These are phyloP conservation scores for Tuber brumale DNA, from an alignment of 495 filamentous ascomycete species.

Conservation along the genomic window DNA sequence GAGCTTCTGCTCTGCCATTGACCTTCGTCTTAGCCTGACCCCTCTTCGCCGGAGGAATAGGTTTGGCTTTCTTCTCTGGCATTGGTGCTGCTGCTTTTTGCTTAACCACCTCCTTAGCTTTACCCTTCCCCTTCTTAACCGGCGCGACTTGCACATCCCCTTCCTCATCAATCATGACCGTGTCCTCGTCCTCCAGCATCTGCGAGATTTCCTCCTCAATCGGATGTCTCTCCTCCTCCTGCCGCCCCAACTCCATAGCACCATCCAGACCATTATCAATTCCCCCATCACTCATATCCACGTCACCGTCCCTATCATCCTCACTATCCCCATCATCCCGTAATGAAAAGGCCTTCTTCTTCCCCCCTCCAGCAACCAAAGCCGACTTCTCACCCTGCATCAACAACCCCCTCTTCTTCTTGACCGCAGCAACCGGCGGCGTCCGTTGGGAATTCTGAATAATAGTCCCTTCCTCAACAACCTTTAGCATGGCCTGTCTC, in stretches of 20 bases:
- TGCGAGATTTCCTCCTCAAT: constrained; percentile 18
- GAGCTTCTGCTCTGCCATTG: neutral
- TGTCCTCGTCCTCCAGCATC: constrained; percentile 36
- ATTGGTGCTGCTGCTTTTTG: constrained; percentile 23
- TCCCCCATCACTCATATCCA: constrained; percentile 33
- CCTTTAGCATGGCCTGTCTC: constrained; percentile 15
- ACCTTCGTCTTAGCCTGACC: neutral
- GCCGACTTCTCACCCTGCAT: constrained; percentile 20
- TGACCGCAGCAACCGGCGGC: constrained; percentile 14
- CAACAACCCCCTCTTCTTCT: constrained; percentile 28
- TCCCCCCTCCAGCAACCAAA: constrained; percentile 7
- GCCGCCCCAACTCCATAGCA: constrained; percentile 6
- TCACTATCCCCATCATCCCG: constrained; percentile 20
- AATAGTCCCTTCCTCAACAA: constrained; percentile 22
- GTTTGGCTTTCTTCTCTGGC: constrained; percentile 36
- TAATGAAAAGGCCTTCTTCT: constrained; percentile 31
- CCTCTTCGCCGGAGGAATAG: constrained; percentile 30
- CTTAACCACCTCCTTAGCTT: constrained; percentile 6
- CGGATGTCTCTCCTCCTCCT: constrained; percentile 15
- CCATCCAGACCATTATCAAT: constrained; percentile 12
- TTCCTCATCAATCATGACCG: constrained; percentile 43
- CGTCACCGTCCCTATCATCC: constrained; percentile 39
- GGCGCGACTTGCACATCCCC: constrained; percentile 33
- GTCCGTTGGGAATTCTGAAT: constrained; percentile 9
- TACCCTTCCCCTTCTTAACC: constrained; percentile 1